Base-by-base conservation (phyloP, 2,329 filamentous ascomycete species). In the Phaeosphaeria sp. region DNA sequence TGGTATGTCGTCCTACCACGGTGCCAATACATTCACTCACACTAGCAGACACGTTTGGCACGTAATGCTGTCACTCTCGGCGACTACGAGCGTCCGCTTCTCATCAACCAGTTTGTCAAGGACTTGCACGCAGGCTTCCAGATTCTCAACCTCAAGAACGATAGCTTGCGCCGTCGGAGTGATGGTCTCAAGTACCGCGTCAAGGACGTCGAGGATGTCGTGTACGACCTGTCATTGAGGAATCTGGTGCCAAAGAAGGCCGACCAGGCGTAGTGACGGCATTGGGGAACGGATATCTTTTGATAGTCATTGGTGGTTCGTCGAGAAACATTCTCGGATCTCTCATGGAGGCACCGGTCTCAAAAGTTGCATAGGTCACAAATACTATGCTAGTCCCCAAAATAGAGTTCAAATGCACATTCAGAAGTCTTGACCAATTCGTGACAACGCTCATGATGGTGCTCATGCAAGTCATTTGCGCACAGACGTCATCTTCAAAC, bases 161-260 rank as follows among this genome's bases (percentile, higher is more conserved):
- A 99, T 76, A 88, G 89, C 21, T 80, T 99, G 72, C 86, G 95
- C 58, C 92, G 93, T 80, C 86, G 92, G 61, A 92, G 92, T 55
- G 95, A 99, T 79, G 91, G 90, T 5, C 91, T 99, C 78, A 99
- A 99, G 83, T 99, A 99, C 75, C 90, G 91, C 70, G 92, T 99
- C 72, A 99, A 98, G 84, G 94, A 96, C 77, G 92, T 97, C 13
- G 95, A 99, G 82, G 95, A 98, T 74, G 93, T 99, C 13, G 94
- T 98, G 50, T 99, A 99, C 74, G 95, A 99, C 76, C 81, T 99
- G 55, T 94, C 91, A 22, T 80, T 99, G 73, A 86, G 95, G 57
- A 94, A 95, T 50, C 77, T 98, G 72, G 84, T 96, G 13, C 69
- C 72, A 2, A 75, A 74, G 60, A 73, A 73, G 54, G 45, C 25